A percentile compares a stretch with the other conserved stretches of the same genome.
Evolutionary conservation across 441 rosid species (phyloP).

Genomic region (Raphanus hybrid): DNA sequence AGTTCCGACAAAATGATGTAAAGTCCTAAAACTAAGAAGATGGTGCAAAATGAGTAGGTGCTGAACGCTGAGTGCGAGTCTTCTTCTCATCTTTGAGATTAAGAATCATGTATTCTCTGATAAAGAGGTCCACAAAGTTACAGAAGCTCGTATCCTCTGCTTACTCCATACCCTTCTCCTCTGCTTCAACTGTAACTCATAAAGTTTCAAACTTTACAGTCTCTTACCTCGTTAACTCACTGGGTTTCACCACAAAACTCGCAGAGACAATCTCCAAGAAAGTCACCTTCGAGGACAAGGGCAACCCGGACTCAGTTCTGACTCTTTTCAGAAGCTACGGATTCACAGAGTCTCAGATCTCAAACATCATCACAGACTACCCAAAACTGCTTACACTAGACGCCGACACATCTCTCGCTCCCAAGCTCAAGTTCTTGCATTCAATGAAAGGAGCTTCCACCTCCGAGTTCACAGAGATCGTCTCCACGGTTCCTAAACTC

Average conservation of each 20-base stretch:
- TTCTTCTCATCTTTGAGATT: neutral
- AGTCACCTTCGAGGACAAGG: neutral
- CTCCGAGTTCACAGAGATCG: constrained; percentile 26
- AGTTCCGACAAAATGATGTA: neutral
- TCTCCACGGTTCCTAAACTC: constrained; percentile 18
- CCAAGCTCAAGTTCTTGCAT: constrained; percentile 43
- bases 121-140: no score
- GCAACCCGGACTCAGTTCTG: constrained; percentile 33
- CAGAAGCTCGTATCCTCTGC: neutral
- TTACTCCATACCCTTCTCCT: neutral
- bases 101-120: constrained; percentile 9
- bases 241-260: neutral
- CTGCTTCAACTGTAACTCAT: neutral
- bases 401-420: constrained; percentile 27
- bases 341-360: constrained; percentile 43
- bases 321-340: constrained; percentile 35
- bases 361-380: constrained; percentile 24
- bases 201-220: no score
- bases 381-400: constrained; percentile 34
- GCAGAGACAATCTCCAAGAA: constrained; percentile 33
- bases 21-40: neutral
- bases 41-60: neutral
- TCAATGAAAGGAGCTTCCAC: constrained; percentile 41
- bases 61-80: neutral
- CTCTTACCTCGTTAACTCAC: no score